Evolutionary conservation across 179 eudicot genomes (phyloP).

Genomic region (Beta corolliflora): DNA sequence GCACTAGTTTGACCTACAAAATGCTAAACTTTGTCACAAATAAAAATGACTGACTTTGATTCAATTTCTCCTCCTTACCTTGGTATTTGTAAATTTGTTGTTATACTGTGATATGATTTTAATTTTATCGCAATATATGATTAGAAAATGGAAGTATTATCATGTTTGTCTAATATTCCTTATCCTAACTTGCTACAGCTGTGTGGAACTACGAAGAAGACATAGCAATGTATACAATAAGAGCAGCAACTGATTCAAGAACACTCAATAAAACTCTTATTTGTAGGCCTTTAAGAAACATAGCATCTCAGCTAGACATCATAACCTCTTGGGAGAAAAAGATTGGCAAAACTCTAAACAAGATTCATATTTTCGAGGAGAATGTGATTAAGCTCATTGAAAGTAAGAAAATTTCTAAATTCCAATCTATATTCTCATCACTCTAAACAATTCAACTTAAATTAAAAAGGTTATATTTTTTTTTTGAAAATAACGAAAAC

Average conservation of each 20-base stretch:
- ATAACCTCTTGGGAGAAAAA: constrained; percentile 26
- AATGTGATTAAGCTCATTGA: constrained; percentile 13
- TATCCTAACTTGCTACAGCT: background rate
- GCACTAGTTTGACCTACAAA: no score
- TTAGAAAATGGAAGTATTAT: no score
- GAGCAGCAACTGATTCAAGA: constrained; percentile 22
- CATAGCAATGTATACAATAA: constrained; percentile 19
- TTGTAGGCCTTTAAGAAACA: constrained; percentile 15
- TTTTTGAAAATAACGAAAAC: no score
- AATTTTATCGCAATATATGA: no score
- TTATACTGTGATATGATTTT: no score
- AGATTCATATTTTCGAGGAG: constrained; percentile 10
- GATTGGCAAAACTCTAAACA: background rate
- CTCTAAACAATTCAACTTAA: no score
- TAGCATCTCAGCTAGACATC: constrained; percentile 27
- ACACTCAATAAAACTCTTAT: constrained; percentile 13
- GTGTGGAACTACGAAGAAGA: constrained; percentile 28
- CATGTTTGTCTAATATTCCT: no score
- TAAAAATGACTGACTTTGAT: no score
- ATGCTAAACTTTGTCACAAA: no score
- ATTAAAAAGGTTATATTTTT: no score
- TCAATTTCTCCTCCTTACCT: no score
- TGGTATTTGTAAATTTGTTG: no score
- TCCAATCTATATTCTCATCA: background rate
- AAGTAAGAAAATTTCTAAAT: constrained; percentile 1